Base-by-base conservation (phyloP, 805 yeast genomes). In the Barnettozyma siamensis region DNA sequence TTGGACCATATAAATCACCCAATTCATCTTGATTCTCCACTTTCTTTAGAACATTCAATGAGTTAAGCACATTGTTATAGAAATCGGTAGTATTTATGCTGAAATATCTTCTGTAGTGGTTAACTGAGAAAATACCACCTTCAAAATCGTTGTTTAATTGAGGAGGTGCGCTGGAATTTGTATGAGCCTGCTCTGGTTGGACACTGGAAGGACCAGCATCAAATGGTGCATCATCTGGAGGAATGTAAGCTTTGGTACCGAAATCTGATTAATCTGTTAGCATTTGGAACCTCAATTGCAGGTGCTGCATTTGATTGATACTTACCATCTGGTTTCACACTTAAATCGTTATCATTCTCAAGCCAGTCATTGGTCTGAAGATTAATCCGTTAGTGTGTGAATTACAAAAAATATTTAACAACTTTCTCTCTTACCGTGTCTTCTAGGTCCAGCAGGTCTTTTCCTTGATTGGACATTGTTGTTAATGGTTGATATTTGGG, bases 1-100 rank as follows among this genome's bases (percentile, higher is more conserved):
- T 67, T 7, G 94, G 83, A 1, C 96, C 96, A 59, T 88, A 91
- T 40, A 89, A 64, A 54, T 89, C 98, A 3, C 82, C 76, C 40
- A 48, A 43, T 13, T 69, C 67, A 31, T 69, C 69, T 35, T 68
- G 67, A 50, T 67, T 49, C 47, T 62, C 69, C 27, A 60, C 67
- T 7, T 53, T 55, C 15, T 53, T 54, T 31, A 71, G 49, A 15
- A 89, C 84, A 50, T 83, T 81, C 31, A 81, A 48, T 0, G 88
- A 77, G 42, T 68, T 57, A 19, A 67, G 55, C 42, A 83, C 69
- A 43, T 84, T 76, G 15, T 47, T 50, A 35, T 75, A 57, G 45
- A 87, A 88, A 10, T 80, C 80, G 10, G 59, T 63, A 4, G 88
- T 79, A 48, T 76, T 81, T 37, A 87, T 67, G 56, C 86, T 84